phyloP scores from a whole-genome alignment of 1,284 basidiomycete genomes.

The Cryptococcus sp. region DNA sequence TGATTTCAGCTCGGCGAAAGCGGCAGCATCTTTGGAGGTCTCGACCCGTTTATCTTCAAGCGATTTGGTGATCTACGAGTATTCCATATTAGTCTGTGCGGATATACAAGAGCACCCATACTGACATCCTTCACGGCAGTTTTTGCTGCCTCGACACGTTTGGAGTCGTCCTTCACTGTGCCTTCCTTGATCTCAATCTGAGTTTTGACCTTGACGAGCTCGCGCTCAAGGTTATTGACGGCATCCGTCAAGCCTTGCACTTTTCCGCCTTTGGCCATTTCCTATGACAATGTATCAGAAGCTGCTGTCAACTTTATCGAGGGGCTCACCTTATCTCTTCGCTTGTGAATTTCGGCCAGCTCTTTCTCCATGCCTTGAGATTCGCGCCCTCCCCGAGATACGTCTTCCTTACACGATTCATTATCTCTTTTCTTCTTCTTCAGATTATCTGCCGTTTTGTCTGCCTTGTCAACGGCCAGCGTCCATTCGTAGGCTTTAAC shows the following conservation, averaged over 20 bases:
- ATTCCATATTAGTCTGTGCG: neutral
- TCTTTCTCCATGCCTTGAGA: conserved; percentile 61
- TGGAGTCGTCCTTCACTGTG: conserved; percentile 78
- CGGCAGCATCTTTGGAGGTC: conserved; percentile 57
- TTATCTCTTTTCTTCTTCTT: conserved; percentile 46
- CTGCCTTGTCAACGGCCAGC: conserved; percentile 63
- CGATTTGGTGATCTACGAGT: conserved; percentile 61
- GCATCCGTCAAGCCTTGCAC: conserved; percentile 76
- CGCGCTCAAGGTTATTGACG: conserved; percentile 77
- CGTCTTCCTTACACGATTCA: conserved; percentile 48
- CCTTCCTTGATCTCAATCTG: conserved; percentile 81
- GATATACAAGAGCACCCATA: neutral
- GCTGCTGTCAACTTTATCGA: neutral
- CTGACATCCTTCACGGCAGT: conserved; percentile 66
- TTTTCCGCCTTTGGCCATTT: conserved; percentile 72
- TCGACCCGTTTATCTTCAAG: conserved; percentile 64
- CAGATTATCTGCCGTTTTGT: conserved; percentile 51
- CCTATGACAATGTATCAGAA: conserved; percentile 36
- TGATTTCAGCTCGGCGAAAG: conserved; percentile 58
- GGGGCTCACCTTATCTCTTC: conserved; percentile 57
- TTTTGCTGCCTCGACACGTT: conserved; percentile 62
- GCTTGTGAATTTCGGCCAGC: conserved; percentile 66
- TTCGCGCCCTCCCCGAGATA: conserved; percentile 57
- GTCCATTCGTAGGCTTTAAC: conserved; percentile 90
- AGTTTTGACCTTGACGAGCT: conserved; percentile 81